These are phyloP conservation scores for Arachis stenosperma DNA, from an alignment of 306 rosid genomes.

Conservation along the genomic window DNA sequence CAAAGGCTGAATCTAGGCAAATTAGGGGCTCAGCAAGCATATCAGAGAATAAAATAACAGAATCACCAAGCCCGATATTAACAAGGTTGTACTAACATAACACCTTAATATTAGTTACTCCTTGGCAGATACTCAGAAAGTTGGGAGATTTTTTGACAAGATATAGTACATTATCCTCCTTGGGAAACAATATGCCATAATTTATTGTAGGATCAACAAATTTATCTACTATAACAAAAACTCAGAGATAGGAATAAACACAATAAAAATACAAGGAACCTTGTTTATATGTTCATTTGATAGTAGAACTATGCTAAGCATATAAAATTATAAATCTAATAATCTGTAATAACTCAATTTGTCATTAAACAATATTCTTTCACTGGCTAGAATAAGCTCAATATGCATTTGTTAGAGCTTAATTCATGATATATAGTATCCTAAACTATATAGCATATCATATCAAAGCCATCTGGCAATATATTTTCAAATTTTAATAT, in stretches of 20 bases:
- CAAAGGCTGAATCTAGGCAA: neutral
- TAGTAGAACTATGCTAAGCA: slow-evolving; percentile 6
- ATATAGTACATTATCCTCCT: neutral
- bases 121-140: neutral
- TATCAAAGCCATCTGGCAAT: slow-evolving; percentile 18
- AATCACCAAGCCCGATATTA: neutral
- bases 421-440: neutral
- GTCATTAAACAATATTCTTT: neutral
- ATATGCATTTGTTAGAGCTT: slow-evolving; percentile 10
- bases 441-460: neutral
- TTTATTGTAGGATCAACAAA: neutral
- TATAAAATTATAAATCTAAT: neutral
- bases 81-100: neutral
- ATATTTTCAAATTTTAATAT: slow-evolving; percentile 26
- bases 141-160: neutral
- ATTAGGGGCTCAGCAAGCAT: neutral
- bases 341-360: neutral
- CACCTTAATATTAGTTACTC: neutral
- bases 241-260: neutral
- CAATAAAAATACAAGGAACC: neutral
- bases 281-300: neutral
- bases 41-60: slow-evolving; percentile 1
- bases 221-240: neutral
- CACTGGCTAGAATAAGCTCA: neutral
- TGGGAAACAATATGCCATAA: neutral